Conservation (phyloP, 345 rosid species). For the Eucalyptus tenuipes region DNA sequence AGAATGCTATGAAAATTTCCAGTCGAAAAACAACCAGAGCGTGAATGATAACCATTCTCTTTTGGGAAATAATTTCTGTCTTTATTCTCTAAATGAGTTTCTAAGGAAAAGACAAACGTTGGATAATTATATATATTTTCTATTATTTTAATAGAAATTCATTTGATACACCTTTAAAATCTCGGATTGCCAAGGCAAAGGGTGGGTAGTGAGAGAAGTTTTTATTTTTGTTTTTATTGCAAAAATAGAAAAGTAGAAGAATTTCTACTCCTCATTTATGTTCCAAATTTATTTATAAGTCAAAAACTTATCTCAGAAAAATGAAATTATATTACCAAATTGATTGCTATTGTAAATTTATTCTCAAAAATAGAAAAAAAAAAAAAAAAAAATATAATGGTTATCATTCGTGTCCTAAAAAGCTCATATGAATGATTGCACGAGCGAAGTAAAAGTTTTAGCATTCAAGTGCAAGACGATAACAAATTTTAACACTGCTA, state of each 20-base stretch:
- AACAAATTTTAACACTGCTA: not conserved
- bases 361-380: fast-evolving
- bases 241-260: no score
- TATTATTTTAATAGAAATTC: no score
- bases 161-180: fast-evolving
- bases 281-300: no score
- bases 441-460: fast-evolving
- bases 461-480: fast-evolving
- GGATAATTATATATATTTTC: no score
- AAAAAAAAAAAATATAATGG: fast-evolving
- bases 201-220: no score
- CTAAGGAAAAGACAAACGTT: fast-evolving
- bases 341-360: fast-evolving
- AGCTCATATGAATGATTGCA: not conserved
- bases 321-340: fast-evolving
- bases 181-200: no score
- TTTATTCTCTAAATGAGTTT: no score
- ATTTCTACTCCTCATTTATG: no score
- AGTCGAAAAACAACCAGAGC: fast-evolving
- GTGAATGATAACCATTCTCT: no score
- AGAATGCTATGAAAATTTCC: not conserved
- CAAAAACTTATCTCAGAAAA: fast-evolving
- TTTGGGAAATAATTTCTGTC: no score
- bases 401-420: fast-evolving
- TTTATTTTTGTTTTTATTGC: no score